phyloP scores from a whole-genome alignment of 305 asterid species.

The Ilex paraguariensis region DNA sequence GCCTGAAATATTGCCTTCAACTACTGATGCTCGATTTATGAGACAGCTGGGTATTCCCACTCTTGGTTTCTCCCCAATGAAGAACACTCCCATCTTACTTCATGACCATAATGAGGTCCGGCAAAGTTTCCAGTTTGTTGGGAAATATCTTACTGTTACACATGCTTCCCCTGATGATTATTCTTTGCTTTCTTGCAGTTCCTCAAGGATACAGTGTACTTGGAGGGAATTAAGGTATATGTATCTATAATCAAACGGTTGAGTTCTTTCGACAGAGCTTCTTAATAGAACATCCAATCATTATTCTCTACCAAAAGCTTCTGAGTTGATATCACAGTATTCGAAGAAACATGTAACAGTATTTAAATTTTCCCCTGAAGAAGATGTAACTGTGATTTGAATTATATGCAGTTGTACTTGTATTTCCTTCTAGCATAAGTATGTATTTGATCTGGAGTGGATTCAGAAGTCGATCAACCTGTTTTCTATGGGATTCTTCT shows the following conservation, averaged over 20 bases:
- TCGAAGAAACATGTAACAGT: too few species aligned
- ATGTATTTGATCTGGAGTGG: too few species aligned
- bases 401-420: too few species aligned
- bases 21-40: conserved; percentile 84
- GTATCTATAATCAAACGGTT: conserved; percentile 66
- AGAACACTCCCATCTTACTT: conserved; percentile 80
- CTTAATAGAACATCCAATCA: neutral
- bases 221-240: conserved; percentile 79
- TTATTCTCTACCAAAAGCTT: too few species aligned
- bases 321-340: too few species aligned
- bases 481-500: too few species aligned
- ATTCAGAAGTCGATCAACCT: too few species aligned
- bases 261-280: conserved; percentile 48
- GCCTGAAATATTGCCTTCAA: conserved; percentile 83
- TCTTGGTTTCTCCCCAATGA: conserved; percentile 94
- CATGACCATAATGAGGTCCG: conserved; percentile 94
- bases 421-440: too few species aligned
- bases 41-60: conserved; percentile 76
- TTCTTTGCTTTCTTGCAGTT: conserved; percentile 33
- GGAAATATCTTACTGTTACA: neutral
- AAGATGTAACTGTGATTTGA: too few species aligned
- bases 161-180: conserved; percentile 6
- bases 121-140: conserved; percentile 4
- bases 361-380: too few species aligned
- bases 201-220: conserved; percentile 62